A percentile compares a stretch with the other conserved stretches of the same genome.
Conservation (phyloP, 192 early-diverging fungal species). For the Coemansia reversa region DNA sequence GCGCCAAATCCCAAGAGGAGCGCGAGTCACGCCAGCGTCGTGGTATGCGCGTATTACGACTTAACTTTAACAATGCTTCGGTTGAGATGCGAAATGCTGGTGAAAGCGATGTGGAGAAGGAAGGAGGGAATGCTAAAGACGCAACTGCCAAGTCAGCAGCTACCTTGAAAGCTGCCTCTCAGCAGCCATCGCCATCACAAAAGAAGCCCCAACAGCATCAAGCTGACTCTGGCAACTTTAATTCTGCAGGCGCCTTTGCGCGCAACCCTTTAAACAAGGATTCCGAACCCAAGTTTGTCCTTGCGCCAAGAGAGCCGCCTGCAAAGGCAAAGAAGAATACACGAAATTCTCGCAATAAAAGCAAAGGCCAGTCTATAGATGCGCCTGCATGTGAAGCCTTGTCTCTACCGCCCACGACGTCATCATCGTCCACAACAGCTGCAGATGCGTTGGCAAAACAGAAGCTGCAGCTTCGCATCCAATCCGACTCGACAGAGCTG, state of each 20-base stretch:
- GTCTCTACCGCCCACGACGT: no score
- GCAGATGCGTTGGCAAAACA: conserved; percentile 10
- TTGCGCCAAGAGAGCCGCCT: conserved; percentile 1
- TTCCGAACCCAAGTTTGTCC: conserved; percentile 36
- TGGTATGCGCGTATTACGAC: conserved; percentile 42
- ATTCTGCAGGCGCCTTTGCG: conserved; percentile 20
- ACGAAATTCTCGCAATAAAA: not conserved
- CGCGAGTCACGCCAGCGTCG: conserved; percentile 32
- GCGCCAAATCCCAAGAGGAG: conserved; percentile 12
- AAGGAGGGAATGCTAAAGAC: not conserved
- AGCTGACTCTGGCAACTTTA: no score
- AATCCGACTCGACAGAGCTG: conserved; percentile 19
- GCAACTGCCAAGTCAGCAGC: not conserved
- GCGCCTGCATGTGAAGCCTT: no score
- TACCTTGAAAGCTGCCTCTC: not conserved
- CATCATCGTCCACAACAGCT: not conserved
- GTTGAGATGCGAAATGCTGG: conserved; percentile 17
- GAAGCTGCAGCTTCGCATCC: conserved; percentile 38
- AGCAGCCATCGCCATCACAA: conserved; percentile 2
- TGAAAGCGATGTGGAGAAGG: conserved; percentile 1
- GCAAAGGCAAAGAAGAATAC: conserved; percentile 9
- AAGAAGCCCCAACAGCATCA: not conserved
- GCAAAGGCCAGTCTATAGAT: not conserved
- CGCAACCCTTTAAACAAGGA: conserved; percentile 28
- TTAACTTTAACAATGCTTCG: conserved; percentile 22